phyloP scores from a whole-genome alignment of 495 filamentous ascomycete species.

The Mycothermus thermophilus region DNA sequence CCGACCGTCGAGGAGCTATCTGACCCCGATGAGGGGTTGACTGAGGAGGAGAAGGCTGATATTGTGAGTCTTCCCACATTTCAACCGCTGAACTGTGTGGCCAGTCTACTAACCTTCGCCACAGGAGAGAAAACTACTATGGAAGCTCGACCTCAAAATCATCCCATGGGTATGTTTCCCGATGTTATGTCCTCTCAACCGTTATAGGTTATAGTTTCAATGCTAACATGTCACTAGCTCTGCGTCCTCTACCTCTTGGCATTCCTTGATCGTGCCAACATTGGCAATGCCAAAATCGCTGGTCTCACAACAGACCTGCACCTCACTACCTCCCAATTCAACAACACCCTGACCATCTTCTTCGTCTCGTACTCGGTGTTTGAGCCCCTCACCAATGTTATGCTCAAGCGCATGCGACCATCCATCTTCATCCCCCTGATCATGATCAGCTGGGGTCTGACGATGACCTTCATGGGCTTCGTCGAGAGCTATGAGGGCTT shows the following conservation, averaged over 20 bases:
- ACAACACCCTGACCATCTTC: conserved; percentile 43
- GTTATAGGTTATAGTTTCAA: too few species aligned
- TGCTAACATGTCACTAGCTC: too few species aligned
- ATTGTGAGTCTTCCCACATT: too few species aligned
- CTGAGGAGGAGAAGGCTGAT: too few species aligned
- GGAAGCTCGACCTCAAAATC: too few species aligned
- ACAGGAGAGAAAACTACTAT: too few species aligned
- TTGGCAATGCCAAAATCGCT: conserved; percentile 73
- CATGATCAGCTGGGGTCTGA: conserved; percentile 41
- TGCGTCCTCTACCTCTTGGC: conserved; percentile 36
- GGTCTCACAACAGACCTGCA: conserved; percentile 49
- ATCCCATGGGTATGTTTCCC: too few species aligned
- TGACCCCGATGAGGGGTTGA: too few species aligned
- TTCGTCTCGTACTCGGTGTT: conserved; percentile 46
- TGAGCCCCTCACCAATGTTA: conserved; percentile 75
- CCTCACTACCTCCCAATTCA: conserved; percentile 57
- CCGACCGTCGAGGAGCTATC: too few species aligned
- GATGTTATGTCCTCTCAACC: too few species aligned
- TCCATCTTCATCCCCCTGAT: conserved; percentile 44
- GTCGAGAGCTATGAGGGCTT: conserved; percentile 60
- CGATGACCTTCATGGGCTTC: conserved; percentile 57
- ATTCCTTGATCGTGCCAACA: conserved; percentile 69
- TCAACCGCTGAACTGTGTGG: too few species aligned
- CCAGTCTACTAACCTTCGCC: too few species aligned
- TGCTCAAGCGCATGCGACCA: conserved; percentile 62